These are phyloP conservation scores for Amanita rimosa DNA, from an alignment of 768 basidiomycete genomes.

Conservation along the genomic window DNA sequence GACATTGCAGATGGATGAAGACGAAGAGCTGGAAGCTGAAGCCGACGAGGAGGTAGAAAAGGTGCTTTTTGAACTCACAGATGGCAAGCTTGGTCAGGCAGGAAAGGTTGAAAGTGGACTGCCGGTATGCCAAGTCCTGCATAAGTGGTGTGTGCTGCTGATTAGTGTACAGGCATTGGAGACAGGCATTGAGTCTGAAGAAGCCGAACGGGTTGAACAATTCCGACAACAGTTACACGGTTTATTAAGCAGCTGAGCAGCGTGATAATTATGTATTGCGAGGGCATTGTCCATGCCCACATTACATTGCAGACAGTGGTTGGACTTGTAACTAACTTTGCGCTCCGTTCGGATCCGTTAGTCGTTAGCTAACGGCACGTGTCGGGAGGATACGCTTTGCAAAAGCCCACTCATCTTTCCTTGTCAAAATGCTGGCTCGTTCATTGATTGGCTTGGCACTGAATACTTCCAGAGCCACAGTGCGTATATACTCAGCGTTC, in stretches of 20 bases:
- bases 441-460: slow-evolving; percentile 45
- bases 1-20: slow-evolving; percentile 82
- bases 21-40: slow-evolving; percentile 92
- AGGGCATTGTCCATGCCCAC: not conserved
- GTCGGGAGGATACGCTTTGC: slow-evolving; percentile 1
- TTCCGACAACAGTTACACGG: slow-evolving; percentile 87
- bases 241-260: slow-evolving; percentile 51
- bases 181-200: slow-evolving; percentile 61
- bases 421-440: slow-evolving; percentile 42
- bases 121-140: slow-evolving; percentile 45
- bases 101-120: slow-evolving; percentile 60
- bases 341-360: not conserved
- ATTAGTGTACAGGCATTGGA: slow-evolving; percentile 36
- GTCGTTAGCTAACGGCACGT: too few species aligned
- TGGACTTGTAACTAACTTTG: not conserved
- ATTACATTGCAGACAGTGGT: not conserved
- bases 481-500: slow-evolving; percentile 16
- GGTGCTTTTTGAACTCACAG: slow-evolving; percentile 88
- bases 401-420: not conserved
- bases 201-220: slow-evolving; percentile 80
- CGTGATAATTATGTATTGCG: not conserved
- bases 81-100: slow-evolving; percentile 88
- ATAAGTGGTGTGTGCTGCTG: not conserved
- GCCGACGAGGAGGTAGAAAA: slow-evolving; percentile 97
- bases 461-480: slow-evolving; percentile 39